Percentiles rank a stretch among this genome's conserved stretches.
These are phyloP conservation scores for Aspergillus hiratsukae DNA, from an alignment of 2,329 filamentous ascomycete genomes.

Conservation along the genomic window DNA sequence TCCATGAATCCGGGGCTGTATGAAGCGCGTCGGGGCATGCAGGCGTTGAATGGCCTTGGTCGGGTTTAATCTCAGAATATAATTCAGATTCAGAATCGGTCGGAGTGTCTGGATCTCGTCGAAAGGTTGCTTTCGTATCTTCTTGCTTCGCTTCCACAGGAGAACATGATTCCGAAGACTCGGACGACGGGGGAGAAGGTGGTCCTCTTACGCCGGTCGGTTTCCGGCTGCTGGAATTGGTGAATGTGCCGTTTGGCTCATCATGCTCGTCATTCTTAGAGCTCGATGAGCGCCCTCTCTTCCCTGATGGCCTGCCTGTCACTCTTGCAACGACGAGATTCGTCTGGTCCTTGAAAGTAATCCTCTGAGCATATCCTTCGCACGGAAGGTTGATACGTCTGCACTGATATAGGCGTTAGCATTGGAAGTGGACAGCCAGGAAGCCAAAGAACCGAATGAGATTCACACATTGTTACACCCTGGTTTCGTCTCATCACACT, in stretches of 20 bases:
- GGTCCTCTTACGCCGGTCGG: background rate
- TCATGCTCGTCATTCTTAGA: background rate
- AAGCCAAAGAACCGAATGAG: background rate
- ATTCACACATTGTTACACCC: constrained; percentile 10
- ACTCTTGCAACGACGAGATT: constrained; percentile 8
- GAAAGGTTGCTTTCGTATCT: background rate
- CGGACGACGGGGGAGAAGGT: background rate
- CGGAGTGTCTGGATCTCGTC: background rate
- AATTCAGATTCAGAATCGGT: background rate
- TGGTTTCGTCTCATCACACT: constrained; percentile 14
- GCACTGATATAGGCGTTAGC: constrained; percentile 7
- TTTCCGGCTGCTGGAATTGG: background rate
- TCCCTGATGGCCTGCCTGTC: constrained; percentile 1
- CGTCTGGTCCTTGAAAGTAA: constrained; percentile 16
- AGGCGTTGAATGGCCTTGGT: background rate
- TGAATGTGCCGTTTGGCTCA: background rate
- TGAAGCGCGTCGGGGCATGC: background rate
- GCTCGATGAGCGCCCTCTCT: background rate
- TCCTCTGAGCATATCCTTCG: constrained; percentile 14
- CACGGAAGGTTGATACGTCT: constrained; percentile 7
- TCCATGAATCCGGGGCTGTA: background rate
- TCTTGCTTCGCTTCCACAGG: background rate
- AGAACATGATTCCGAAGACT: background rate
- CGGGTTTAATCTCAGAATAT: background rate
- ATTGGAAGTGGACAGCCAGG: background rate